Evolutionary conservation across 1,139 yeast genomes (phyloP), one percentile per base, ranked within the genome.

Genomic region (Debaryomyces fabryi): DNA sequence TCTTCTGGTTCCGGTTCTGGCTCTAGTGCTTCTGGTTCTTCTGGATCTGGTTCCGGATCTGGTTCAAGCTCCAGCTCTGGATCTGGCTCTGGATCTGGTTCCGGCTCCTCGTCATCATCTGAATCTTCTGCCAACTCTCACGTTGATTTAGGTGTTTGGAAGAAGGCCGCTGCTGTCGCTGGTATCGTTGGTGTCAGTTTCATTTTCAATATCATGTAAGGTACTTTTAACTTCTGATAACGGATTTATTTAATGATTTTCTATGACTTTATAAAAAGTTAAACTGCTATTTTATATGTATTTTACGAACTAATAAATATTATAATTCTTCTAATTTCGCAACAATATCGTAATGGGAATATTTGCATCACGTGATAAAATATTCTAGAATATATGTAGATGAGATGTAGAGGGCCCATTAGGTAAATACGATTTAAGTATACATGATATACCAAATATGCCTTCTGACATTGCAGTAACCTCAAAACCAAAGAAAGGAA

Each of bases 161-260:
- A 75, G 64, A 71, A 63, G 60, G 67, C 75, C 33, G 64, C 64
- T 45, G 69, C 69, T 20, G 64, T 75, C 39, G 72, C 69, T 42
- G 73, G 71, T 47, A 48, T 75, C 47, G 64, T 75, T 49, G 78
- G 76, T 40, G 52, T 65, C 52, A 65, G 76, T 39, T 71, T 74
- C 54, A 46, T 73, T 39, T 60, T 70, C 55, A 71, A 71, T 60
- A 49, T 71, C 47, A 50, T 65, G 57, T 72, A 65, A 61, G 12
- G 24, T 29, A 39, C 16, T 20, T 10, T 13, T 24, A 20, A 23
- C 30, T 35, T 34, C 24, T 21, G 27, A 37, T 23, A 21, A 15
- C 29, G 10, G 18, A 9, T 23, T 37, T 23, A 23, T 24, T 37
- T 37, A 37, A 37, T 37, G 30, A 37, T n/a, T 23, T 40, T 40